Evolutionary conservation across 805 yeast species (phyloP).

Genomic region (Dipodascopsis uninucleata): DNA sequence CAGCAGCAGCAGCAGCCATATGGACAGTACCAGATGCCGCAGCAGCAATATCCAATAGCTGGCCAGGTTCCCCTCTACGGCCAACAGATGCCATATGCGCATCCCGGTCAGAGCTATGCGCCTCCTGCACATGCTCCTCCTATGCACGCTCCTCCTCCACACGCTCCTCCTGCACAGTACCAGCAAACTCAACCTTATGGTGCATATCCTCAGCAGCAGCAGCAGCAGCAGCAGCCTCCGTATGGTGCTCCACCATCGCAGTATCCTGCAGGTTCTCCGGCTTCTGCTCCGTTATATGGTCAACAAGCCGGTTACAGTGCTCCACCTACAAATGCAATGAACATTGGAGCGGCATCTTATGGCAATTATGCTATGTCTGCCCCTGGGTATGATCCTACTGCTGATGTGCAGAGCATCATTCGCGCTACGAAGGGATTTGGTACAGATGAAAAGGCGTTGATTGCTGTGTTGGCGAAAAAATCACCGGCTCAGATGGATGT

Average conservation of each 20-base stretch:
- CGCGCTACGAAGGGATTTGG: constrained; percentile 31
- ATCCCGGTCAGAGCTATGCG: neutral
- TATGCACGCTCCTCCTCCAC: constrained; percentile 4
- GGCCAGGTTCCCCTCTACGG: constrained; percentile 2
- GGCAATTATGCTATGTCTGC: neutral
- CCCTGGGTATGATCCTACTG: constrained; percentile 25
- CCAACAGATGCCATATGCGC: constrained; percentile 1
- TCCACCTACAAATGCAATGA: constrained; percentile 2
- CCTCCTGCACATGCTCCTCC: constrained; percentile 1
- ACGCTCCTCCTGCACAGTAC: constrained; percentile 4
- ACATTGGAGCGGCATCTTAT: constrained; percentile 1
- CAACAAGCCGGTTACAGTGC: neutral
- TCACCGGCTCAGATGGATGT: constrained; percentile 24
- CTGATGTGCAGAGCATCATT: constrained; percentile 23
- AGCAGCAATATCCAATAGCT: neutral
- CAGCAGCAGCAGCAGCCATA: constrained; percentile 1
- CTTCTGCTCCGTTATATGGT: neutral
- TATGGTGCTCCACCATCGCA: constrained; percentile 5
- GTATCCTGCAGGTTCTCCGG: neutral
- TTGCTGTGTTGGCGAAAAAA: constrained; percentile 21
- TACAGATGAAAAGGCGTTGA: constrained; percentile 27
- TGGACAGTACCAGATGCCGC: constrained; percentile 4
- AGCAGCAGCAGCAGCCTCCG: constrained; percentile 4
- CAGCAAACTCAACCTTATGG: constrained; percentile 2
- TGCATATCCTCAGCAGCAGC: constrained; percentile 5